These are phyloP conservation scores for Calonectria leucothoes DNA, from an alignment of 2,329 filamentous ascomycete genomes.

Conservation along the genomic window DNA sequence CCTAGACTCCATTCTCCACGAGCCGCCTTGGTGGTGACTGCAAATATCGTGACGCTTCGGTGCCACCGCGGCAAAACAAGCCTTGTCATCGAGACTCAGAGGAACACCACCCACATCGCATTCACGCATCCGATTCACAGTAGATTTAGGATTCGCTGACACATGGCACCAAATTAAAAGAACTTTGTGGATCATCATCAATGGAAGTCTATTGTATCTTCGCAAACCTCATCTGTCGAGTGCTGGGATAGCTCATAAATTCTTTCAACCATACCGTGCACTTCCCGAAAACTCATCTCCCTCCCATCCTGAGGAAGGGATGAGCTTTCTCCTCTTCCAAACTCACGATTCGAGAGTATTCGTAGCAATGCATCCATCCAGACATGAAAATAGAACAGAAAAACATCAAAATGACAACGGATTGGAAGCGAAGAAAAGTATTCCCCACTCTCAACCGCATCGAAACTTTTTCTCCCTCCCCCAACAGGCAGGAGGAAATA, in stretches of 20 bases:
- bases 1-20: no score
- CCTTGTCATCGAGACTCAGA: neutral
- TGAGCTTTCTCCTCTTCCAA: neutral
- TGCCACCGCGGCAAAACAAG: neutral
- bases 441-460: slow-evolving; percentile 23
- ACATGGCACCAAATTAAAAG: neutral
- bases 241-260: slow-evolving; percentile 2
- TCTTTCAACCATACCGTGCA: slow-evolving; percentile 8
- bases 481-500: slow-evolving; percentile 14
- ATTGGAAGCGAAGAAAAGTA: slow-evolving; percentile 27
- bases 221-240: slow-evolving; percentile 16
- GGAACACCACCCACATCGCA: neutral
- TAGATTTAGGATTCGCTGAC: neutral
- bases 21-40: no score
- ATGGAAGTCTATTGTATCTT: slow-evolving; percentile 28
- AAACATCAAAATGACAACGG: slow-evolving; percentile 5
- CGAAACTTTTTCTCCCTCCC: slow-evolving; percentile 29
- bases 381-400: slow-evolving; percentile 16
- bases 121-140: neutral
- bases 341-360: slow-evolving; percentile 14
- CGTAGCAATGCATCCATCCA: slow-evolving; percentile 28
- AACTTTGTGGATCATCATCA: slow-evolving; percentile 24
- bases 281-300: slow-evolving; percentile 10
- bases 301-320: slow-evolving; percentile 14
- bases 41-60: neutral